These are phyloP conservation scores for Calonectria multiphialidica DNA, from an alignment of 2,329 filamentous ascomycete species.

Conservation along the genomic window DNA sequence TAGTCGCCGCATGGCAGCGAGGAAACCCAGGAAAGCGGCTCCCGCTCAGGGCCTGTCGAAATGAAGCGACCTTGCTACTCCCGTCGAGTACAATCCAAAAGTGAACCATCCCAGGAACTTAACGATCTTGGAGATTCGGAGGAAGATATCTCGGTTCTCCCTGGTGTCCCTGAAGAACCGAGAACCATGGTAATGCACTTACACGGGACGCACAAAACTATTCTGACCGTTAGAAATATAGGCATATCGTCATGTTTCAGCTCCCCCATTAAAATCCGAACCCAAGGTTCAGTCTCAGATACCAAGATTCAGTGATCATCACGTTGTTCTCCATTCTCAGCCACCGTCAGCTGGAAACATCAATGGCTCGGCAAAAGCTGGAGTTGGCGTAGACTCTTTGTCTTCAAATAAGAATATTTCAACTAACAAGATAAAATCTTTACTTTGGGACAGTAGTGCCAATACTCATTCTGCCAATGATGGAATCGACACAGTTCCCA, in stretches of 20 bases:
- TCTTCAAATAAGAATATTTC: not conserved
- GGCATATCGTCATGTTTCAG: slow-evolving; percentile 43
- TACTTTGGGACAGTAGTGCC: not conserved
- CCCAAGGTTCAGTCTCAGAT: slow-evolving; percentile 36
- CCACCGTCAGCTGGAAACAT: not conserved
- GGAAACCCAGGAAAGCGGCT: slow-evolving; percentile 26
- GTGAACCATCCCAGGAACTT: slow-evolving; percentile 53
- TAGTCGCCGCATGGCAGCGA: slow-evolving; percentile 37
- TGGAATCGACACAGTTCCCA: not conserved
- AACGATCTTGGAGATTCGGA: slow-evolving; percentile 37
- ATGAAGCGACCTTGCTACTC: slow-evolving; percentile 54
- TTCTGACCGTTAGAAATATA: slow-evolving; percentile 24
- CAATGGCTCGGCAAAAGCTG: not conserved
- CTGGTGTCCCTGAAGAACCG: slow-evolving; percentile 20
- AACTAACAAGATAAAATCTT: not conserved
- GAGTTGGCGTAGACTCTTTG: not conserved
- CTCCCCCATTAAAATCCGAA: slow-evolving; percentile 35
- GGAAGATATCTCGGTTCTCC: slow-evolving; percentile 10
- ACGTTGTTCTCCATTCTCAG: slow-evolving; percentile 5
- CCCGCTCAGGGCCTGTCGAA: slow-evolving; percentile 31
- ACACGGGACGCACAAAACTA: not conserved
- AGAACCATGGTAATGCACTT: slow-evolving; percentile 21
- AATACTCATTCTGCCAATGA: not conserved
- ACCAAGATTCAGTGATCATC: slow-evolving; percentile 35
- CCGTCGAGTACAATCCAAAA: slow-evolving; percentile 61